phyloP scores from a whole-genome alignment of 495 filamentous ascomycete genomes.

The Paragyromitra xinjiangensis region DNA sequence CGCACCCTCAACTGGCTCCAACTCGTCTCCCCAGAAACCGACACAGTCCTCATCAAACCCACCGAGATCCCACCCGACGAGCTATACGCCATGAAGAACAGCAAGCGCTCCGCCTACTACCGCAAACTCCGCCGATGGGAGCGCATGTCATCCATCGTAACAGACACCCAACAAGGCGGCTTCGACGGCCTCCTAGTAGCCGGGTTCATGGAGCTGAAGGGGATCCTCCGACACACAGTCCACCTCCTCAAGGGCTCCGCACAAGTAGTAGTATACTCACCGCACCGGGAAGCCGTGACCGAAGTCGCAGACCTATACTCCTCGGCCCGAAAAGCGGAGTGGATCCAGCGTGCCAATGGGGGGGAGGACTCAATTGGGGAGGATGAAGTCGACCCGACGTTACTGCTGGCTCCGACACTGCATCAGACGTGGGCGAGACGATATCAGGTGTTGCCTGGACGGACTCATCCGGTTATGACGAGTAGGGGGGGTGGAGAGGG shows the following conservation, averaged over 20 bases:
- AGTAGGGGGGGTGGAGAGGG: conserved; percentile 86
- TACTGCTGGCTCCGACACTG: conserved; percentile 79
- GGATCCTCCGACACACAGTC: conserved; percentile 74
- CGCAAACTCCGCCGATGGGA: conserved; percentile 87
- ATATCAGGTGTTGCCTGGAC: conserved; percentile 91
- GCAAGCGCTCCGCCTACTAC: conserved; percentile 79
- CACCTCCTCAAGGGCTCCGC: conserved; percentile 85
- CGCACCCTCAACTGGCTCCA: conserved; percentile 90
- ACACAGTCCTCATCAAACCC: conserved; percentile 72
- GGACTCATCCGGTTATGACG: conserved; percentile 95
- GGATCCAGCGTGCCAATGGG: conserved; percentile 53
- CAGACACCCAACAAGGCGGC: conserved; percentile 74
- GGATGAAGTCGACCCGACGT: conserved; percentile 80
- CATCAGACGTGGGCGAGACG: conserved; percentile 76
- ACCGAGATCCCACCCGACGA: conserved; percentile 66
- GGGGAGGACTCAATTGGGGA: conserved; percentile 68
- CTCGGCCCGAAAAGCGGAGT: conserved; percentile 67
- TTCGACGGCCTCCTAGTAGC: conserved; percentile 87
- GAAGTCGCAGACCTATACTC: conserved; percentile 81
- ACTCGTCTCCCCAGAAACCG: conserved; percentile 75
- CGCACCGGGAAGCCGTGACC: conserved; percentile 77
- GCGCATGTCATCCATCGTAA: conserved; percentile 70
- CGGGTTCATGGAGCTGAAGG: conserved; percentile 78
- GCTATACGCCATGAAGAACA: conserved; percentile 73
- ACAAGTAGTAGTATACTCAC: conserved; percentile 82